phyloP scores from a whole-genome alignment of 352 stramenopile genomes.

The Globisporangium splendens region DNA sequence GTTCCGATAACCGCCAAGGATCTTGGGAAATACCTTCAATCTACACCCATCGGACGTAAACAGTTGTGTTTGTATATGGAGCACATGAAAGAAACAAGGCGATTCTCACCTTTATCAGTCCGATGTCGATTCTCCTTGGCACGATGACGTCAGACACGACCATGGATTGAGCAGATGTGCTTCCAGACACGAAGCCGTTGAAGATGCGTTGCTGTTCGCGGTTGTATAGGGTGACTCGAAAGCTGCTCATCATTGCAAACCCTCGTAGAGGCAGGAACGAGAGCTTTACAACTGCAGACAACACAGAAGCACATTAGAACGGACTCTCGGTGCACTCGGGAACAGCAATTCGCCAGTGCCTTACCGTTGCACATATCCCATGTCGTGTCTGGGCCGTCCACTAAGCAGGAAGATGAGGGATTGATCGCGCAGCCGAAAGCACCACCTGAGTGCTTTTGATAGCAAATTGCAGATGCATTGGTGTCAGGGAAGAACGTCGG shows the following conservation, averaged over 20 bases:
- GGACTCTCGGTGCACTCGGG: neutral
- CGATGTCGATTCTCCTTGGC: neutral
- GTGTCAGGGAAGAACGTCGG: conserved; percentile 7
- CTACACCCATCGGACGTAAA: conserved; percentile 3
- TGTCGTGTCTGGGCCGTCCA: conserved; percentile 5
- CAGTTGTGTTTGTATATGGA: neutral
- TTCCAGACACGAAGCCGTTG: conserved; percentile 3
- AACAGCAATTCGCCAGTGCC: too few species aligned
- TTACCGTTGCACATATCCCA: conserved; percentile 42
- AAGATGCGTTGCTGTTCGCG: conserved; percentile 15
- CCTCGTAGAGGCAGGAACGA: conserved; percentile 20
- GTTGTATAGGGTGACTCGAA: conserved; percentile 20
- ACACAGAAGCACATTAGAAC: neutral
- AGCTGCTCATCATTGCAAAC: conserved; percentile 6
- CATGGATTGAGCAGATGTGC: neutral
- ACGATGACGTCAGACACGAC: conserved; percentile 6
- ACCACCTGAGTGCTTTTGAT: conserved; percentile 1
- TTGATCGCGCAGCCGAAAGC: conserved; percentile 22
- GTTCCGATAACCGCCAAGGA: conserved; percentile 23
- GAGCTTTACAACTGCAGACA: conserved; percentile 23
- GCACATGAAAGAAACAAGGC: neutral
- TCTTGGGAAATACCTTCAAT: conserved; percentile 14
- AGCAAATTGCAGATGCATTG: conserved; percentile 18
- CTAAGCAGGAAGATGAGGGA: conserved; percentile 14
- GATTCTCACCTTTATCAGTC: conserved; percentile 10